Evolutionary conservation across 2,329 filamentous ascomycete species (phyloP).

Genomic region (Polytolypa hystricis): DNA sequence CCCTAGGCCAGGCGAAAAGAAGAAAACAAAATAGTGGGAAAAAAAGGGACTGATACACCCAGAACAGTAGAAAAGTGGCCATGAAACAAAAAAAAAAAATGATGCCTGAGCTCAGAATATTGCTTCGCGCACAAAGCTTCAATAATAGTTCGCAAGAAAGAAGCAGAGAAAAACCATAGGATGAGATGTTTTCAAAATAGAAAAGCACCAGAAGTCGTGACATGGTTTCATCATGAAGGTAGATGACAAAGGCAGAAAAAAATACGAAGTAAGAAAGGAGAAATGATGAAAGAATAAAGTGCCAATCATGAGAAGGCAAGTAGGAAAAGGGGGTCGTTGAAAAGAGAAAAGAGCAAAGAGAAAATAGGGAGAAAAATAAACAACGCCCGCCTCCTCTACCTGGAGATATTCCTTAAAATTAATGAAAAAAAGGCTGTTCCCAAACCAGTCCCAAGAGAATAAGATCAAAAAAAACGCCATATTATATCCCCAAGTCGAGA

Average conservation of each 20-base stretch:
- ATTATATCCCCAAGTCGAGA: neutral
- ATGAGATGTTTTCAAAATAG: neutral
- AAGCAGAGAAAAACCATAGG: neutral
- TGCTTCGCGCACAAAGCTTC: neutral
- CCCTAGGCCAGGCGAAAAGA: neutral
- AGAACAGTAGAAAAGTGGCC: neutral
- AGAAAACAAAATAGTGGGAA: neutral
- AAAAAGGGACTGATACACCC: neutral
- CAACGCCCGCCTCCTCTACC: conserved; percentile 3
- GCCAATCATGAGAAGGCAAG: neutral
- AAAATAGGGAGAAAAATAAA: neutral
- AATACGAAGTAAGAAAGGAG: neutral
- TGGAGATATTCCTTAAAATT: neutral
- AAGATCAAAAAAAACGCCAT: neutral
- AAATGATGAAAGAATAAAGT: neutral
- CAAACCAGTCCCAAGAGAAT: neutral
- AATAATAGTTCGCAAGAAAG: neutral
- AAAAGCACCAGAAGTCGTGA: neutral
- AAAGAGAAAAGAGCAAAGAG: neutral
- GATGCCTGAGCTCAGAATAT: no score
- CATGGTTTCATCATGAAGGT: neutral
- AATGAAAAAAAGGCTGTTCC: neutral
- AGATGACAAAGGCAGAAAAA: neutral
- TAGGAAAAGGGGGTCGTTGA: neutral
- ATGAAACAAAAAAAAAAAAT: neutral